These are phyloP conservation scores for Zostera marina DNA, from an alignment of 116 monocot genomes.

Conservation along the genomic window DNA sequence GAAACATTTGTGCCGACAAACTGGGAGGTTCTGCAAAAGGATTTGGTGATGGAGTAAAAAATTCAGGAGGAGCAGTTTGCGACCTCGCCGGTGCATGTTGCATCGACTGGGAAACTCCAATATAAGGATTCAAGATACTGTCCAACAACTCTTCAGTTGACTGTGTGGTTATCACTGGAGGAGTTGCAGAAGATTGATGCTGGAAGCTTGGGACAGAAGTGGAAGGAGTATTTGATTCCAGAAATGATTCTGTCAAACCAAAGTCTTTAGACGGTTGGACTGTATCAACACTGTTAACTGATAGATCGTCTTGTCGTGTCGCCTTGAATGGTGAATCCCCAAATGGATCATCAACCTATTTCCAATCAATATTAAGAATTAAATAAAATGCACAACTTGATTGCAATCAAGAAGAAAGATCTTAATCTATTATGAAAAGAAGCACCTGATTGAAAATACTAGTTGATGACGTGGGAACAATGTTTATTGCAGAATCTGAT, in stretches of 20 bases:
- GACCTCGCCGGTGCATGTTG: constrained; percentile 8
- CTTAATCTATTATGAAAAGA: too few species aligned
- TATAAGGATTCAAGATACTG: not conserved
- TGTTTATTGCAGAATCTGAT: constrained; percentile 22
- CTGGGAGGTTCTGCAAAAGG: not conserved
- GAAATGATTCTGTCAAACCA: constrained; percentile 50
- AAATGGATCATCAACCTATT: constrained; percentile 37
- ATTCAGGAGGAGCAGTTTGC: constrained; percentile 11
- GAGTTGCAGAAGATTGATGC: constrained; percentile 13
- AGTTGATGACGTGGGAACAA: constrained; percentile 31
- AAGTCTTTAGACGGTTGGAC: constrained; percentile 15
- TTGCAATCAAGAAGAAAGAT: too few species aligned
- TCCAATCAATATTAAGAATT: constrained; percentile 21
- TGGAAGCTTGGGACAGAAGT: too few species aligned
- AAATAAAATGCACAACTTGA: not conserved
- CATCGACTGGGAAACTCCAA: not conserved
- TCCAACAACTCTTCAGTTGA: constrained; percentile 5
- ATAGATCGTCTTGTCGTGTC: constrained; percentile 24
- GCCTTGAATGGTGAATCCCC: constrained; percentile 73
- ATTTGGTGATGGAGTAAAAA: not conserved
- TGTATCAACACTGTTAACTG: constrained; percentile 4
- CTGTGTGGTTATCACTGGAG: constrained; percentile 8
- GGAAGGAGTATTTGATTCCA: constrained; percentile 15
- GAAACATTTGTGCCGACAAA: constrained; percentile 6
- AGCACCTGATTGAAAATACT: constrained; percentile 36